A percentile compares a stretch with the other conserved stretches of the same genome.
phyloP scores from a whole-genome alignment of 306 rosid species.

The Glycyrrhiza uralensis region DNA sequence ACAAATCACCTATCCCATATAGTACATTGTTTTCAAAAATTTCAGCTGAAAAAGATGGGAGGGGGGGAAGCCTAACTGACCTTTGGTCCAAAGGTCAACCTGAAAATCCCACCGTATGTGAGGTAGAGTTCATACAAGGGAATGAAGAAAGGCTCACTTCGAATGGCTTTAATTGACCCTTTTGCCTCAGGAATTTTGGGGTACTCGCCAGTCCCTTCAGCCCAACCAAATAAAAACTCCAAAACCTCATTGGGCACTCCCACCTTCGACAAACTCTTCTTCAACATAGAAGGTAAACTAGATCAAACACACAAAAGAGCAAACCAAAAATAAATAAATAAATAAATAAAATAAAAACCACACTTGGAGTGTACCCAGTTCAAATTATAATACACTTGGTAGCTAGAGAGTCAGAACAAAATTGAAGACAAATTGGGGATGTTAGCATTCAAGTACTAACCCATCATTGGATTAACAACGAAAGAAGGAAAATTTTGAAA shows the following conservation, averaged over 20 bases:
- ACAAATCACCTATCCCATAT: not conserved
- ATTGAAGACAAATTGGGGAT: not conserved
- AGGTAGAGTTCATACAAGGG: slow-evolving; percentile 88
- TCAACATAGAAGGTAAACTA: slow-evolving; percentile 58
- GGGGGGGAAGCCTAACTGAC: slow-evolving; percentile 49
- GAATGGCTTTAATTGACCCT: slow-evolving; percentile 63
- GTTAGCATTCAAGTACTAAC: not conserved
- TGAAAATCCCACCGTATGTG: slow-evolving; percentile 86
- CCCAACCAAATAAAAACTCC: slow-evolving; percentile 52
- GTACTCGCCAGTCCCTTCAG: slow-evolving; percentile 31
- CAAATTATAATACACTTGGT: slow-evolving; percentile 10
- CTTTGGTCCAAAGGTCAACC: slow-evolving; percentile 96
- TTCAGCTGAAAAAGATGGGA: not conserved
- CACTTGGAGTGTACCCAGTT: not conserved
- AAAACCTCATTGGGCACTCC: slow-evolving; percentile 66
- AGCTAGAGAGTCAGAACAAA: not conserved
- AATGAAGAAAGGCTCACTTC: slow-evolving; percentile 84
- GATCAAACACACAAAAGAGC: slow-evolving; percentile 29
- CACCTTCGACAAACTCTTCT: slow-evolving; percentile 57
- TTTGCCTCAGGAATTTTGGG: slow-evolving; percentile 84
- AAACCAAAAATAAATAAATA: not conserved
- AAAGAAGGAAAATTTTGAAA: slow-evolving; percentile 13
- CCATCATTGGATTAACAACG: not conserved
- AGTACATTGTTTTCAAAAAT: not conserved
- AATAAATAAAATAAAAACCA: slow-evolving; percentile 10